Base-by-base conservation (phyloP, 164 flowering plant species). In the Chimonanthus salicifolius region DNA sequence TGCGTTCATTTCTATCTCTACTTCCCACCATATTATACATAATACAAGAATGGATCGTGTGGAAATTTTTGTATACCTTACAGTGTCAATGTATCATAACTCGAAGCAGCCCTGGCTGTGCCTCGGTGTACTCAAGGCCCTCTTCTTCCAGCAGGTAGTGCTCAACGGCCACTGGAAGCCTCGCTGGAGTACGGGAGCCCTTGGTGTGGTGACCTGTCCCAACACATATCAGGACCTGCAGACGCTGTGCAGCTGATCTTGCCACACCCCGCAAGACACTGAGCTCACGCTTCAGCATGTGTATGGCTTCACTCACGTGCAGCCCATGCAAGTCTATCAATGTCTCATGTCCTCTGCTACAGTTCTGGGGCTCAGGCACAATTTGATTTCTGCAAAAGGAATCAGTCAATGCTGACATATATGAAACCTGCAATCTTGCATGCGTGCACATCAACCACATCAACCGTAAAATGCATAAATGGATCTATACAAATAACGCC, bases 141-240 rank as follows among this genome's bases (percentile, higher is more conserved):
- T 94, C 97, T 33, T 33, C 33, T 72, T 92, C 95, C 62, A 92
- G 89, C 72, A 94, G 85, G 78, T 89, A 94, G 45, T 87, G 87
- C 82, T 92, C 92, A 21, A 96, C 89, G 18, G 97, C 95, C 60
- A 88, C 77, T 2, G 99, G 99, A 47, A 96, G 92, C 74, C 97
- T 85, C 4, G 94, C 95, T 0, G 94, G 97, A 33, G 98, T 87
- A 47, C 97, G 90, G 51, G 97, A 79, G 15, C 98, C 99, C 78
- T 89, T 82, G 7, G 99, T 96, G 82, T 94, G 99, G 80, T 95
- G 99, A 20, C 97, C 98, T 7, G 97, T 95, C 47, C 99, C 98
- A 13, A 96, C 97, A 76, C 97, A 89, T 18, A 96, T 88, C 71
- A 88, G 89, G 47, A 90, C 94, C 71, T 86, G 92, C 73, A 90